Evolutionary conservation across 129 eudicot species (phyloP).

Genomic region (Silybum marianum): DNA sequence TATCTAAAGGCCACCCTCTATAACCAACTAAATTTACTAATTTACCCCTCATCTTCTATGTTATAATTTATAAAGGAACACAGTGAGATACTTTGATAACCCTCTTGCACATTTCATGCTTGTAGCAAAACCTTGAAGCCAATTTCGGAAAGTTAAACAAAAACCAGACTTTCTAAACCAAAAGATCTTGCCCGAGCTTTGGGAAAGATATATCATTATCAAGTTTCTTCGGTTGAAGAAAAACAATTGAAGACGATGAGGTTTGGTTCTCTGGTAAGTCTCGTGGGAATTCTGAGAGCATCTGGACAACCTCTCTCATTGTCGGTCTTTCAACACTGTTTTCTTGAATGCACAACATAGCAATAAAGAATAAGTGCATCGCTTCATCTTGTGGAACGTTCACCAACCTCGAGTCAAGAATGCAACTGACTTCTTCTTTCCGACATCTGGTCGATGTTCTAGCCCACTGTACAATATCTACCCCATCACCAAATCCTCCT

Average conservation of each 20-base stretch:
- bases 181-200: constrained; percentile 43
- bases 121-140: constrained; percentile 27
- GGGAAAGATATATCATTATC: constrained; percentile 36
- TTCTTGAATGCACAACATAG: constrained; percentile 81
- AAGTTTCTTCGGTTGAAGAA: constrained; percentile 24
- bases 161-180: constrained; percentile 33
- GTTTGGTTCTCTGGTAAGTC: constrained; percentile 40
- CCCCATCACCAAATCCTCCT: constrained; percentile 93
- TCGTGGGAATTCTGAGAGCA: constrained; percentile 71
- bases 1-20: constrained; percentile 26
- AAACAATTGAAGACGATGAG: constrained; percentile 43
- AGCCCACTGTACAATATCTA: constrained; percentile 88
- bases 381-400: constrained; percentile 73
- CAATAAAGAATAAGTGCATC: constrained; percentile 77
- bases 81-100: constrained; percentile 15
- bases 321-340: constrained; percentile 83
- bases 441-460: constrained; percentile 51
- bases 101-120: constrained; percentile 24
- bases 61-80: constrained; percentile 33
- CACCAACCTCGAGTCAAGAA: constrained; percentile 60
- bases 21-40: constrained; percentile 37
- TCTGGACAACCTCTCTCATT: constrained; percentile 91
- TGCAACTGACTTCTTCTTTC: constrained; percentile 50
- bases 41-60: constrained; percentile 23
- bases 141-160: constrained; percentile 23